Evolutionary conservation across 2,329 filamentous ascomycete species (phyloP).

Genomic region (Monosporascus sp.): DNA sequence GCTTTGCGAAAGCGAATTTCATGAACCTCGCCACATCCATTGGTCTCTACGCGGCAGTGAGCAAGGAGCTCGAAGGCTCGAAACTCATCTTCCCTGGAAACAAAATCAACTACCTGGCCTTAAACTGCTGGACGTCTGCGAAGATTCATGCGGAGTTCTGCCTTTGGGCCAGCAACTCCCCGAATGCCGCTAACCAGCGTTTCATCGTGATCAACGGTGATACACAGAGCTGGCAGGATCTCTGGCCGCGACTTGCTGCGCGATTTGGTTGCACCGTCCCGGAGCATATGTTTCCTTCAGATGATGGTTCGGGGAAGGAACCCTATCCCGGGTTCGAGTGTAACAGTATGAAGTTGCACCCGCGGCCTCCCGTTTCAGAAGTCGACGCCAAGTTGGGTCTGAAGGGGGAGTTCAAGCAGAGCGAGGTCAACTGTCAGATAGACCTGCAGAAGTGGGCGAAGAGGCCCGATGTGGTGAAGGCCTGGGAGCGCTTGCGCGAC

Average conservation of each 20-base stretch:
- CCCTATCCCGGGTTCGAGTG: slow-evolving; percentile 10
- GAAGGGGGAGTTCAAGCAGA: slow-evolving; percentile 17
- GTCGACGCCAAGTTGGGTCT: slow-evolving; percentile 22
- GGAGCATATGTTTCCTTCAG: slow-evolving; percentile 22
- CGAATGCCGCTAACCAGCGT: slow-evolving; percentile 30
- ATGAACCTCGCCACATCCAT: slow-evolving; percentile 36
- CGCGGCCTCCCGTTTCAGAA: slow-evolving; percentile 25
- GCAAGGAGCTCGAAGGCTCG: slow-evolving; percentile 25
- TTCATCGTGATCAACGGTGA: slow-evolving; percentile 40
- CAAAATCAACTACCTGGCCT: slow-evolving; percentile 27
- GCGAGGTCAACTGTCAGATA: slow-evolving; percentile 31
- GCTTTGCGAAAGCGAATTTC: slow-evolving; percentile 28
- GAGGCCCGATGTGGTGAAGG: slow-evolving; percentile 30
- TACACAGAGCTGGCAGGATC: slow-evolving; percentile 33
- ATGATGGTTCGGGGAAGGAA: slow-evolving; percentile 7
- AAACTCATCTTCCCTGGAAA: slow-evolving; percentile 30
- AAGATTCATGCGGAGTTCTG: slow-evolving; percentile 30
- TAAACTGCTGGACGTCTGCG: slow-evolving; percentile 29
- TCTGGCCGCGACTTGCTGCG: slow-evolving; percentile 34
- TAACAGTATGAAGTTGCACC: slow-evolving; percentile 12
- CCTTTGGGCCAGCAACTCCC: slow-evolving; percentile 26
- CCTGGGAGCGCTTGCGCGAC: slow-evolving; percentile 35
- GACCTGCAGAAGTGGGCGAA: slow-evolving; percentile 36
- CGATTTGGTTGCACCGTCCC: slow-evolving; percentile 31
- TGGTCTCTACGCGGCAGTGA: slow-evolving; percentile 34